Conservation (phyloP, 2,329 filamentous ascomycete species). For the Ophiobolus disseminans region DNA sequence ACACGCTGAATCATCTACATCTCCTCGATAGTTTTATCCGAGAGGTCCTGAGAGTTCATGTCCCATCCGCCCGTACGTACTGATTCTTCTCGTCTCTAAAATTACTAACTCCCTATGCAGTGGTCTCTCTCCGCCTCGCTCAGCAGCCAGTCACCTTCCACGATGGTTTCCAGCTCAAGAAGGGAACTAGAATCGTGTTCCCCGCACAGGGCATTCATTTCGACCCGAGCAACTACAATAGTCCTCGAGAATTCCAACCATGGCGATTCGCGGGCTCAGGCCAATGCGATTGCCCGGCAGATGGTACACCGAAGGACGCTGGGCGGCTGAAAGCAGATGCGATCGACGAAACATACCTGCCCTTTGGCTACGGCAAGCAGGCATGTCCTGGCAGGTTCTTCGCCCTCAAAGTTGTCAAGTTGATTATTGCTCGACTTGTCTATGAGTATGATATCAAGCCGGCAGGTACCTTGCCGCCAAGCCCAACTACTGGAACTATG, state of each 20-base stretch:
- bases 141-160: neutral
- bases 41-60: neutral
- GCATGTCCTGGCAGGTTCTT: slow-evolving; percentile 19
- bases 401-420: slow-evolving; percentile 16
- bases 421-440: slow-evolving; percentile 7
- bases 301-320: neutral
- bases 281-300: no score
- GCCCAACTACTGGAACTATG: no score
- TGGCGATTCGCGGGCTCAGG: neutral
- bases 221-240: neutral
- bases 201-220: neutral
- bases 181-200: neutral
- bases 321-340: neutral
- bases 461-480: no score
- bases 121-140: neutral
- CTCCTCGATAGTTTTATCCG: neutral
- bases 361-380: slow-evolving; percentile 19
- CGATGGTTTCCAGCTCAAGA: neutral
- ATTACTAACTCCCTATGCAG: neutral
- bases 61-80: neutral
- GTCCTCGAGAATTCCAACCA: neutral
- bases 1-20: neutral
- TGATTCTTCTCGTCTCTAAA: neutral
- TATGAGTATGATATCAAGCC: slow-evolving; percentile 10
- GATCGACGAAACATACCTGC: no score